These are phyloP conservation scores for Cryptosporidium sp. DNA, from an alignment of 169 alveolate genomes.

Conservation along the genomic window DNA sequence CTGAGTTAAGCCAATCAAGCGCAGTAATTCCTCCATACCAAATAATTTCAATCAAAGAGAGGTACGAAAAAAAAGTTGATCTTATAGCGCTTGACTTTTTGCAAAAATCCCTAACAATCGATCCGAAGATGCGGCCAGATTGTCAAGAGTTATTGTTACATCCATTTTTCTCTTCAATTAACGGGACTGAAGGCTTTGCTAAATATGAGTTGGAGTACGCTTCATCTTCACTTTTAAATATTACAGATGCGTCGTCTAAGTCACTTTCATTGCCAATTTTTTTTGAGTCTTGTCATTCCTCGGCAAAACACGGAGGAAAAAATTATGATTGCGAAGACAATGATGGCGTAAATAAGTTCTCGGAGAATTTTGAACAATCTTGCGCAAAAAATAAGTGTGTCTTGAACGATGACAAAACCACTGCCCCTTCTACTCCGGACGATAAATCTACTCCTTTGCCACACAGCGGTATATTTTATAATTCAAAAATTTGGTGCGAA, in stretches of 20 bases:
- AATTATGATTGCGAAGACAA: not conserved
- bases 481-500: not conserved
- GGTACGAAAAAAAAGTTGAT: conserved; percentile 85
- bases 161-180: conserved; percentile 82
- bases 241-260: not conserved
- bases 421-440: conserved; percentile 74
- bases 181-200: not conserved
- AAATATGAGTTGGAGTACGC: not conserved
- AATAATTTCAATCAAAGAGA: conserved; percentile 81
- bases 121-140: conserved; percentile 85
- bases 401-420: conserved; percentile 54
- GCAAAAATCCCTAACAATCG: conserved; percentile 86
- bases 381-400: not conserved
- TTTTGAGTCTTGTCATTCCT: not conserved
- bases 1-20: conserved; percentile 75
- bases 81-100: conserved; percentile 83
- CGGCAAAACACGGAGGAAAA: not conserved
- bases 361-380: not conserved
- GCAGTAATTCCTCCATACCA: conserved; percentile 63
- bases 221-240: not conserved
- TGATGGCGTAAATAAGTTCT: not conserved
- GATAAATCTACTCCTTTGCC: conserved; percentile 23
- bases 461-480: not conserved
- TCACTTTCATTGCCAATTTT: not conserved
- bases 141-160: conserved; percentile 86